These are phyloP conservation scores for Monilinia polystroma DNA, from an alignment of 2,329 filamentous ascomycete species.

Conservation along the genomic window DNA sequence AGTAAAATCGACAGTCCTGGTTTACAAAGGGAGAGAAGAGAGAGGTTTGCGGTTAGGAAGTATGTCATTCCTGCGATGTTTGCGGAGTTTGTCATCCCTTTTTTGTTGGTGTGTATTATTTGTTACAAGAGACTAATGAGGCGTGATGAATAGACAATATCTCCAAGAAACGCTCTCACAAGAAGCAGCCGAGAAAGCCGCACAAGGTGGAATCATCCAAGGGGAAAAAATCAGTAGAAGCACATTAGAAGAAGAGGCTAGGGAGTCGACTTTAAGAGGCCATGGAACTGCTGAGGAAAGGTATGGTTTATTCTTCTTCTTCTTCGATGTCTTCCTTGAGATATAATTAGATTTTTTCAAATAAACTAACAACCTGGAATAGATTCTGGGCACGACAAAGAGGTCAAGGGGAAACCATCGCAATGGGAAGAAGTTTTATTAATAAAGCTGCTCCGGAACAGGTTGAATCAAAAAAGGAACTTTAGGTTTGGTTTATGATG, in stretches of 20 bases:
- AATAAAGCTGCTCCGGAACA: conserved; percentile 41
- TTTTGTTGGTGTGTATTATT: not conserved
- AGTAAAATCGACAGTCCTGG: conserved; percentile 82
- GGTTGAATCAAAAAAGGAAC: conserved; percentile 27
- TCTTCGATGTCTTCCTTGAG: not conserved
- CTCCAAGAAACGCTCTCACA: conserved; percentile 70
- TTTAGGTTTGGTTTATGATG: conserved; percentile 9
- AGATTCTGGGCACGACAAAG: conserved; percentile 59
- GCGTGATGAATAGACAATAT: conserved; percentile 32
- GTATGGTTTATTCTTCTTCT: conserved; percentile 36
- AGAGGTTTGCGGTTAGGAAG: conserved; percentile 79
- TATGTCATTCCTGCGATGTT: conserved; percentile 47
- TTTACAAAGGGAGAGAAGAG: conserved; percentile 77
- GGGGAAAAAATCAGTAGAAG: conserved; percentile 64
- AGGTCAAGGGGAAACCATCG: conserved; percentile 56
- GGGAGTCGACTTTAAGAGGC: conserved; percentile 50
- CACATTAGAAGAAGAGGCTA: conserved; percentile 63
- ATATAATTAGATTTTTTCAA: not conserved
- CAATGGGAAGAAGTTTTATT: conserved; percentile 56
- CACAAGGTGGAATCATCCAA: conserved; percentile 49
- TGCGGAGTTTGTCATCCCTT: conserved; percentile 9
- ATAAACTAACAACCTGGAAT: not conserved
- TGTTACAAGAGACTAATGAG: not conserved
- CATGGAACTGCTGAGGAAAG: conserved; percentile 55
- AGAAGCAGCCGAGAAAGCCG: conserved; percentile 51